These are phyloP conservation scores for Auriscalpium microsporum DNA, from an alignment of 768 basidiomycete species.

Conservation along the genomic window DNA sequence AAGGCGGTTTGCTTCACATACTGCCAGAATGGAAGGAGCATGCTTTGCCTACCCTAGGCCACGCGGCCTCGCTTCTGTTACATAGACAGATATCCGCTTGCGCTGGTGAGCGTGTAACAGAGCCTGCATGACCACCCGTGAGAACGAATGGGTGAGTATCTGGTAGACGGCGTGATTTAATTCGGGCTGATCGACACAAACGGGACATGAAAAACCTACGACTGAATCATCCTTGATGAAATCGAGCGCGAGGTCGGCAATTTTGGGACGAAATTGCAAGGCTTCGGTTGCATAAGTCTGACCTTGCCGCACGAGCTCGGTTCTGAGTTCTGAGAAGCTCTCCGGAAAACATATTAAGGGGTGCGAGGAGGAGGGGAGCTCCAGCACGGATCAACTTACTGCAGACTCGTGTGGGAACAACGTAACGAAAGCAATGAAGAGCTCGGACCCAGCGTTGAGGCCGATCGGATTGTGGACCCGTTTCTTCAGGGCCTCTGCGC, in stretches of 20 bases:
- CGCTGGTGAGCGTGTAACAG: slow-evolving; percentile 81
- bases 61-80: slow-evolving; percentile 90
- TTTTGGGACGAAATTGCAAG: slow-evolving; percentile 79
- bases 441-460: slow-evolving; percentile 80
- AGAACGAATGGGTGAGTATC: slow-evolving; percentile 97
- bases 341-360: slow-evolving; percentile 23
- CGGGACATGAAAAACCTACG: slow-evolving; percentile 30
- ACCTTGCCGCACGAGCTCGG: slow-evolving; percentile 75
- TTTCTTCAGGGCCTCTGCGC: slow-evolving; percentile 52
- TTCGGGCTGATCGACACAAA: no score
- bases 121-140: slow-evolving; percentile 90
- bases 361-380: slow-evolving; percentile 8
- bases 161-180: slow-evolving; percentile 24
- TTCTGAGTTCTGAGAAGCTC: slow-evolving; percentile 82
- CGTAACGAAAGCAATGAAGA: slow-evolving; percentile 87
- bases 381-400: slow-evolving; percentile 35
- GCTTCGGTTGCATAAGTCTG: slow-evolving; percentile 70
- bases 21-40: slow-evolving; percentile 4
- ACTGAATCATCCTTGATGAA: slow-evolving; percentile 96
- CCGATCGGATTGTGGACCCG: slow-evolving; percentile 73
- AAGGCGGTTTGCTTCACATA: background rate
- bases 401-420: slow-evolving; percentile 74
- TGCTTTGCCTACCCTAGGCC: slow-evolving; percentile 62
- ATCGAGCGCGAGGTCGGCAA: slow-evolving; percentile 78
- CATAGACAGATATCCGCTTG: slow-evolving; percentile 95